Base-by-base conservation (phyloP, 495 filamentous ascomycete genomes). In the Penicillium samsonianum region DNA sequence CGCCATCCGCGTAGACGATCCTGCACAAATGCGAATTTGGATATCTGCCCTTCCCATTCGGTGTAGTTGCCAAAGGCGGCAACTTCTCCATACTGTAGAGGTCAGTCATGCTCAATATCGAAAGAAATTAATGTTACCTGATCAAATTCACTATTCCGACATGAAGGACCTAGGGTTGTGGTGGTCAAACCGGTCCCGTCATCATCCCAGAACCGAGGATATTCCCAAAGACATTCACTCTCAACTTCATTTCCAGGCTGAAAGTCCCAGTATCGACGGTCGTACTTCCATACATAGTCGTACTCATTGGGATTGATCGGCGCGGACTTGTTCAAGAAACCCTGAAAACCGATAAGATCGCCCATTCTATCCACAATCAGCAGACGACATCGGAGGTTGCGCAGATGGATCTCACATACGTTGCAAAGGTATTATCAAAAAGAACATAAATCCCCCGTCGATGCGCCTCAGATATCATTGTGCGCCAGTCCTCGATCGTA, bases 341-440 rank as follows among this genome's bases (percentile, higher is more conserved):
- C 76, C 25, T 73, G 59, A 52, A 79, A 80, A 1, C 75, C 76
- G 46, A 80, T 77, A 33, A 79, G 62, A 61, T 80, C 73, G 44
- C 73, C 70, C 68, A 80, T 71, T 25, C 68, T 75, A 42, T 33
- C 8, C 4, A 38, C 22, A 19, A 51, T 51, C 33, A 51, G 49
- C 49, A 51, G 11, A 40, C 22, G 33, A 51, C 2, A 40, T 41
- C 35, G 22, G 14, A 51, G 33, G 49, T 51, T 51, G 49, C 35
- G 19, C 49, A 40, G 31, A 26, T 41, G 35, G 49, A 28, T 17
- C 1, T 19, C 19, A 65, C 65, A 53, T 50, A 67, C 65, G 72
- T 75, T 17, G 67, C 61, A 62, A 73, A 67, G 0, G 69, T 72
- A 49, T 75, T 73, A 26, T 75, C 72, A 38, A 75, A 41, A 33